These are phyloP conservation scores for Saturnispora bothae DNA, from an alignment of 805 yeast species.

Conservation along the genomic window DNA sequence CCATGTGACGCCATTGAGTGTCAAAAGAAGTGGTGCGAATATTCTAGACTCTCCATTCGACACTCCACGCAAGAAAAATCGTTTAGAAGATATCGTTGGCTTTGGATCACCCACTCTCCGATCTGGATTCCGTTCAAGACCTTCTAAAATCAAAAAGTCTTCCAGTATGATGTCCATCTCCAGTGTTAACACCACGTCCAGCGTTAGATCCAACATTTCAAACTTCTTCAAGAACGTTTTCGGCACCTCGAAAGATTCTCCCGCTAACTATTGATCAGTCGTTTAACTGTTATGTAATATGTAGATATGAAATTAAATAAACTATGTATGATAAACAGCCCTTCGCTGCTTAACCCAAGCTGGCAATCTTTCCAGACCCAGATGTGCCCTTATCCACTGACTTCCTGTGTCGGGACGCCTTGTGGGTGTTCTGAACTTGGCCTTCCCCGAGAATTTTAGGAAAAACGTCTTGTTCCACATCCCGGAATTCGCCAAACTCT, in stretches of 20 bases:
- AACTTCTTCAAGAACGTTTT: constrained; percentile 3
- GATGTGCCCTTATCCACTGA: constrained; percentile 6
- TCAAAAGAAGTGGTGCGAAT: too few relatives aligned
- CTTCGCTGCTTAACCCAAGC: not conserved
- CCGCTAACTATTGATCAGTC: too few relatives aligned
- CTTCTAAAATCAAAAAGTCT: not conserved
- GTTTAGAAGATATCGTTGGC: too few relatives aligned
- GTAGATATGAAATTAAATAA: too few relatives aligned
- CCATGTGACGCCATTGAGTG: too few relatives aligned
- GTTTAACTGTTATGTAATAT: too few relatives aligned
- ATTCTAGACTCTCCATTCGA: too few relatives aligned
- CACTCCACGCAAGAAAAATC: too few relatives aligned
- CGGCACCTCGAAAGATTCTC: too few relatives aligned
- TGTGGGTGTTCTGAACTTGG: constrained; percentile 28
- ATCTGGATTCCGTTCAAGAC: too few relatives aligned
- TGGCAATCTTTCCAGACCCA: not conserved
- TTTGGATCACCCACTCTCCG: too few relatives aligned
- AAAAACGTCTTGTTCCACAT: constrained; percentile 43
- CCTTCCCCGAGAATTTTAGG: constrained; percentile 54
- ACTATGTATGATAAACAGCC: too few relatives aligned
- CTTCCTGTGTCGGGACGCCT: not conserved
- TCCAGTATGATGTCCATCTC: constrained; percentile 1
- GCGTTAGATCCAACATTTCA: constrained; percentile 1
- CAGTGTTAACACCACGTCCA: not conserved
- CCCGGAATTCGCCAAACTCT: constrained; percentile 54